Conservation (phyloP, 78 protist species). For the Isochrysis galbana region DNA sequence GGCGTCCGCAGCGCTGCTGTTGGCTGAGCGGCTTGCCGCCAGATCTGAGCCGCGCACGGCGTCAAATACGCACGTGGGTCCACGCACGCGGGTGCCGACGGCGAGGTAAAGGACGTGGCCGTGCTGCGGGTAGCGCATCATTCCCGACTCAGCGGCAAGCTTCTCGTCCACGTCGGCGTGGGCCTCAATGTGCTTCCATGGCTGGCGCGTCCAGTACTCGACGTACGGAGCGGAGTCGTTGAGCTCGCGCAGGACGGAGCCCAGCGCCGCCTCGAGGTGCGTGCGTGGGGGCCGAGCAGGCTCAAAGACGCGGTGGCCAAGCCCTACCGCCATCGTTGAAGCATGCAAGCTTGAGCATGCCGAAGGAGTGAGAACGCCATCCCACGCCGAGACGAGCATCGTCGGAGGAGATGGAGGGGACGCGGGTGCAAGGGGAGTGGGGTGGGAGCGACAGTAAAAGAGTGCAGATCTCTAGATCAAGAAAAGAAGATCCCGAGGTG, state of each 20-base stretch:
- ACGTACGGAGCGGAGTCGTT: neutral
- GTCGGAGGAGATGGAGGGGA: no score
- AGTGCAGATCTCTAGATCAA: no score
- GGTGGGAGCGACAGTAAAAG: no score
- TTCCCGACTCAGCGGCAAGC: neutral
- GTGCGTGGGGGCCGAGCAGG: no score
- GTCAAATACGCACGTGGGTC: slow-evolving; percentile 1
- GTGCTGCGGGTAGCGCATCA: neutral
- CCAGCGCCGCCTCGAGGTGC: neutral
- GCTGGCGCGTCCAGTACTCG: slow-evolving; percentile 2
- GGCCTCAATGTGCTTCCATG: slow-evolving; percentile 12
- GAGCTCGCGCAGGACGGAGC: neutral
- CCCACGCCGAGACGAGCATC: no score
- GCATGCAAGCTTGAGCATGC: no score
- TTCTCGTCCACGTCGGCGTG: neutral
- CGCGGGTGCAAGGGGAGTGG: no score
- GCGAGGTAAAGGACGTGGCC: neutral
- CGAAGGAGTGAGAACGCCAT: no score
- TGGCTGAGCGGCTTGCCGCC: neutral
- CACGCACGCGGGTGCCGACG: neutral
- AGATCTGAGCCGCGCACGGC: neutral
- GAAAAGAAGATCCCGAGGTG: no score
- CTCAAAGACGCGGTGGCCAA: no score
- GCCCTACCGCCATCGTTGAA: no score
- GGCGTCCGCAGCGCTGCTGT: neutral